Conservation (phyloP, 176 grass and related monocot genomes). For the Pontederia paniculata region DNA sequence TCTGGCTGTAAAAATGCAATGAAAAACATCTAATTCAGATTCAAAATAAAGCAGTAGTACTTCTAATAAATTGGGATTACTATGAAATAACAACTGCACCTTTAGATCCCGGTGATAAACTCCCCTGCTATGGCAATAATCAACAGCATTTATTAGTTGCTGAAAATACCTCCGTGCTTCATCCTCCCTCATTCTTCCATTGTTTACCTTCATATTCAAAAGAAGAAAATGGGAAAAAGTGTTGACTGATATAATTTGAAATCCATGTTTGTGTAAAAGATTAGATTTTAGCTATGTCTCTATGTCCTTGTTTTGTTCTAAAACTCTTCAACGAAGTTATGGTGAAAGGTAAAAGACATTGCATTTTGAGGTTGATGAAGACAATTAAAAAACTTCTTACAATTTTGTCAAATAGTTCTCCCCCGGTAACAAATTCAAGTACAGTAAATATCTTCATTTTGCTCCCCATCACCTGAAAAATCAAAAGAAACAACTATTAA, state of each 20-base stretch:
- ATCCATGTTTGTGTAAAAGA: neutral
- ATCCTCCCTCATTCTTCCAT: conserved; percentile 84
- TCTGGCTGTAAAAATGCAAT: conserved; percentile 51
- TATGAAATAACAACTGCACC: conserved; percentile 26
- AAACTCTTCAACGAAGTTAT: too few species aligned
- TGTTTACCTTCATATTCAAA: conserved; percentile 50
- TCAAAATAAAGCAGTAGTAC: neutral
- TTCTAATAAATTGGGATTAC: neutral
- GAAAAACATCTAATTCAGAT: conserved; percentile 18
- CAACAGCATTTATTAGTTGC: conserved; percentile 84
- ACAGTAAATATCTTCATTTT: conserved; percentile 96
- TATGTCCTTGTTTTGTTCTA: too few species aligned
- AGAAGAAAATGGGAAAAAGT: conserved; percentile 6
- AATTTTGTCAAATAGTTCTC: conserved; percentile 98
- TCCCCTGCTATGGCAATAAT: conserved; percentile 98
- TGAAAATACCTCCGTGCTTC: conserved; percentile 95
- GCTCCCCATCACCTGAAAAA: conserved; percentile 94
- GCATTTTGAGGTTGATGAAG: neutral
- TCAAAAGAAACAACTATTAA: conserved; percentile 18
- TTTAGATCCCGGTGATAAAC: conserved; percentile 98
- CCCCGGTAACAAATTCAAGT: conserved; percentile 88
- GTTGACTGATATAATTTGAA: neutral
- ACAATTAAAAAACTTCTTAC: conserved; percentile 34
- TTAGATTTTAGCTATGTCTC: too few species aligned
- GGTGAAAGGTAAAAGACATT: neutral